Percentiles rank a stretch among this genome's conserved stretches.
Evolutionary conservation across 2,329 filamentous ascomycete species (phyloP).

Genomic region (Colletotrichum sublineola): DNA sequence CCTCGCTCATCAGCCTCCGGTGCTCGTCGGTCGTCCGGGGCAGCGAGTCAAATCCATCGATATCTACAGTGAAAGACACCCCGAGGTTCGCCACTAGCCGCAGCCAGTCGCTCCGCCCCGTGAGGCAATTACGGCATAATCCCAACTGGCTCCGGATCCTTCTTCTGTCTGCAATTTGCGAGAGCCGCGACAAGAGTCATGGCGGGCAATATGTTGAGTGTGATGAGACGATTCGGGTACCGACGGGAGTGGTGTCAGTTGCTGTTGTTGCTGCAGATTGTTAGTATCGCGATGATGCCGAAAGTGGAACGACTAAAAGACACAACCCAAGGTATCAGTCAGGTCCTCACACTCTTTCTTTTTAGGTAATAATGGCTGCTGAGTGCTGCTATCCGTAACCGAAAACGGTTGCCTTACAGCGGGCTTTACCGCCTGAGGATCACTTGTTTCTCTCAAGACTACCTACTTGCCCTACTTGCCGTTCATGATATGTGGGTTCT

Average conservation of each 20-base stretch:
- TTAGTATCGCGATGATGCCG: not conserved
- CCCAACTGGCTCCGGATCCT: not conserved
- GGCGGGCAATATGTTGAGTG: not conserved
- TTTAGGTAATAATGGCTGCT: not conserved
- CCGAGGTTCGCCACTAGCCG: not conserved
- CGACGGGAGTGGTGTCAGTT: not conserved
- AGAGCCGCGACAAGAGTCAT: not conserved
- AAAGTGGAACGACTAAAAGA: slow-evolving; percentile 1
- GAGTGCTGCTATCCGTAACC: not conserved
- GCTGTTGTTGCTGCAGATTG: too few species aligned
- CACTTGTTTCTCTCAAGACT: not conserved
- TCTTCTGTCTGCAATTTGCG: not conserved
- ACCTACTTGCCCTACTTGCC: too few species aligned
- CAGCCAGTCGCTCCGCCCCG: not conserved
- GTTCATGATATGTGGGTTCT: not conserved
- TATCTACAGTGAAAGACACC: not conserved
- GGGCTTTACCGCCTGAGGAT: not conserved
- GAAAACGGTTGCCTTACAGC: not conserved
- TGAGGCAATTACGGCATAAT: not conserved
- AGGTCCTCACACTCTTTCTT: not conserved
- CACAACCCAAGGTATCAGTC: slow-evolving; percentile 9
- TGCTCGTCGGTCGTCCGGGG: not conserved
- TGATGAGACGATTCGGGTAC: not conserved
- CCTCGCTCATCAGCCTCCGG: too few species aligned
- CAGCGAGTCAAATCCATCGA: not conserved